Conservation (phyloP, 2,329 filamentous ascomycete species). For the Microdochium trichocladiopsis region DNA sequence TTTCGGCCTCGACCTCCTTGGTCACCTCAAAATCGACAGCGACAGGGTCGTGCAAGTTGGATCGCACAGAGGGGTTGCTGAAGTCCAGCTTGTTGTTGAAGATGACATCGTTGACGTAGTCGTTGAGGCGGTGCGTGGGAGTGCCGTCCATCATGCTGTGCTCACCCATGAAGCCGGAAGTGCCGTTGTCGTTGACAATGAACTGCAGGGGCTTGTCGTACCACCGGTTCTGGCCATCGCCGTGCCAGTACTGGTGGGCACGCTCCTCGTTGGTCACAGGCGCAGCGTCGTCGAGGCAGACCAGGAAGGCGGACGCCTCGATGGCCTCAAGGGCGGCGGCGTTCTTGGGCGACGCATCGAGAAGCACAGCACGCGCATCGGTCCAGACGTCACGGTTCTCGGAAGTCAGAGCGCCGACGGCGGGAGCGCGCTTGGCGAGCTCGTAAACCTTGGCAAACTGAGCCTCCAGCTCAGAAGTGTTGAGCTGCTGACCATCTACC, state of each 20-base stretch:
- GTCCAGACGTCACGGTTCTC: conserved; percentile 94
- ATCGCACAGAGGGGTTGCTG: conserved; percentile 68
- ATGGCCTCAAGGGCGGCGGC: conserved; percentile 70
- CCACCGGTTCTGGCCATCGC: conserved; percentile 92
- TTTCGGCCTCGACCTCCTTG: conserved; percentile 66
- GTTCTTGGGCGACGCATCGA: conserved; percentile 74
- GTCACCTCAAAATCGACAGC: conserved; percentile 73
- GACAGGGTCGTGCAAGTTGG: conserved; percentile 74
- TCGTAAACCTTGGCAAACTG: conserved; percentile 85
- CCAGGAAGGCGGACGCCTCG: conserved; percentile 81
- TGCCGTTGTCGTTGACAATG: conserved; percentile 96
- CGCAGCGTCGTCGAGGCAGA: conserved; percentile 87
- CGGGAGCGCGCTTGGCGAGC: conserved; percentile 60
- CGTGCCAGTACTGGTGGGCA: conserved; percentile 95
- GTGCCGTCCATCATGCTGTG: conserved; percentile 99
- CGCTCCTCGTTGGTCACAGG: conserved; percentile 95
- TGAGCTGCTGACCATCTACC: conserved; percentile 76
- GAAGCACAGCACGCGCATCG: conserved; percentile 69
- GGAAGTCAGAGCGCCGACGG: conserved; percentile 79
- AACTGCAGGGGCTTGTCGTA: conserved; percentile 98
- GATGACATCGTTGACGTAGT: conserved; percentile 87
- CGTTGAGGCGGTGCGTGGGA: conserved; percentile 92
- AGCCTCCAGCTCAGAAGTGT: conserved; percentile 79
- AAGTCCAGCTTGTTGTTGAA: conserved; percentile 94
- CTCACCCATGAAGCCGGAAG: conserved; percentile 95